Evolutionary conservation across 352 stramenopile genomes (phyloP), one percentile per base, ranked within the genome.

Genomic region (Phytophthora sojae): DNA sequence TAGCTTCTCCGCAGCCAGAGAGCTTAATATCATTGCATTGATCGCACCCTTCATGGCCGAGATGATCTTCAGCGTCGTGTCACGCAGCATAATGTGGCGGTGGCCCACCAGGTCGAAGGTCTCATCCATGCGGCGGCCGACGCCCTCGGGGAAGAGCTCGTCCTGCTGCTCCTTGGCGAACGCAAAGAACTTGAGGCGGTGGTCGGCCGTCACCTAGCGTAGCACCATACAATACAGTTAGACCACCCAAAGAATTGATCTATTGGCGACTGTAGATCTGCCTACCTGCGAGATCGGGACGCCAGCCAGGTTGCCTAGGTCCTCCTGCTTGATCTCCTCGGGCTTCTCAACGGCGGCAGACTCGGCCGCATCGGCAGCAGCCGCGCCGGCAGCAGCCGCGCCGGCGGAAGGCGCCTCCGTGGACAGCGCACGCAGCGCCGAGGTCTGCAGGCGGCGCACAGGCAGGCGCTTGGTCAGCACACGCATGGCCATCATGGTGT

Each of bases 31-130:
- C 7, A 3, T 3, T 39, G 32, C 32, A 62, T 5, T 8, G 15
- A 57, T 11, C 68, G 14, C 44, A 94, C 86, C 67, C 63, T 93
- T 81, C 82, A 96, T 93, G 44, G 67, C 52, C 32, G 75, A 83
- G 47, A 96, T 85, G 57, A 96, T 90, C 69, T 92, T 62, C 57
- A 92, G 73, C 57, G 85, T 91, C 35, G 76, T 85, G 64, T 96
- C 85, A 51, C 89, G 87, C 65, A 96, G 76, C 89, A 96, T 93
- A 42, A 95, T 81, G 75, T 96, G 89, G 61, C 86, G 79, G 67
- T 95, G 87, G 55, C 88, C 88, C 44, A 95, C 71, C 30, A 96
- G 85, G 51, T 95, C 89, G 64, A 96, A 96, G 23, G 83, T 90
- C 35, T 84, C 71, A 55, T 95, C 86, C 69, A 90, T 85, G 75